Base-by-base conservation (phyloP, 2,329 filamentous ascomycete genomes). In the Fusarium veterinarium region DNA sequence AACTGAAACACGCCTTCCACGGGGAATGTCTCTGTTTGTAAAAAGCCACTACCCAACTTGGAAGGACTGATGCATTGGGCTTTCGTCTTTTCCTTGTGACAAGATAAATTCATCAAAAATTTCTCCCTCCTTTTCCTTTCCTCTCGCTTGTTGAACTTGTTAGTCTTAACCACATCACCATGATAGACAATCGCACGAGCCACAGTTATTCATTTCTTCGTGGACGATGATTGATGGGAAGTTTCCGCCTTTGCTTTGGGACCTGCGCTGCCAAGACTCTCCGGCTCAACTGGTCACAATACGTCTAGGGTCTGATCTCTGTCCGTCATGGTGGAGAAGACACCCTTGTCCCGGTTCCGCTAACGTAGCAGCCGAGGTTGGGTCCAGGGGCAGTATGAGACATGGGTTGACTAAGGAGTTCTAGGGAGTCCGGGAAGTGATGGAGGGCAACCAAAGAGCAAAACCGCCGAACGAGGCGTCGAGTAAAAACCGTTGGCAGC, bases 1-100 rank as follows among this genome's bases (percentile, higher is more conserved):
- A 69, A 71, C 72, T 76, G 75, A 76, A 76, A 77, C 75, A 60
- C 49, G 60, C 52, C 61, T 72, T 66, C 38, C 64, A 46, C 44
- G 35, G 37, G 55, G 63, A 67, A 46, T 42, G 49, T 53, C 57
- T 60, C 51, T 49, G 61, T 63, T 64, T 51, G 69, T 65, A 49
- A 69, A 68, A 38, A 55, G 30, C 60, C 58, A 51, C 28, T 31
- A n/a, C 66, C 67, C 44, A 72, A 56, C 30, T 30, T 28, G 58
- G 69, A 71, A 71, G 66, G 66, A 59, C 67, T 67, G 71, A 64
- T 51, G 55, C 62, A 64, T 67, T 25, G 51, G 45, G 31, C 57
- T 73, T 63, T 40, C 64, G 51, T 41, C 63, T 69, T 45, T 51
- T 12, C 30, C 38, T 40, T 40, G 9, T 64, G 30, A n/a, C 25